Conservation (phyloP, 208 protist genomes). For the Acanthamoeba castellanii region DNA sequence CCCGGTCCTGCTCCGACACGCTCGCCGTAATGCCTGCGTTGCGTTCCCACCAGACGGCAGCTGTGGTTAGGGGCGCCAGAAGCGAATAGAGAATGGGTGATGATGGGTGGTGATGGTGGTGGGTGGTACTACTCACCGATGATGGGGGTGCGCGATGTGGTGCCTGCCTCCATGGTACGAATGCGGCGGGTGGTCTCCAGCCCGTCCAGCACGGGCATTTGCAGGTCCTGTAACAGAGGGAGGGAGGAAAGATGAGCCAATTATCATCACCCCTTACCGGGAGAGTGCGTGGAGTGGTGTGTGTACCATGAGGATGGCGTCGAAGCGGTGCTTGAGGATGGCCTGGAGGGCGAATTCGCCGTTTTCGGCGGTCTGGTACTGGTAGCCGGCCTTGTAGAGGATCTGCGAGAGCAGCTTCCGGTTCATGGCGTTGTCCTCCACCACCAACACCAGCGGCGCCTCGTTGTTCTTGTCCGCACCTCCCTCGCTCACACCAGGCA, state of each 20-base stretch:
- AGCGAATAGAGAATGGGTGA: too few species aligned
- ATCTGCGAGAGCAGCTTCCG: constrained; percentile 54
- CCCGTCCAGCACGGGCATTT: constrained; percentile 43
- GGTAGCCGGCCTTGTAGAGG: constrained; percentile 29
- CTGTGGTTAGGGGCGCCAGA: too few species aligned
- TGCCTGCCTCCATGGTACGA: not conserved
- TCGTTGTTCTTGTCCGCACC: not conserved
- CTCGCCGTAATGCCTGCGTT: constrained; percentile 26
- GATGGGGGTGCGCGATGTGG: constrained; percentile 5
- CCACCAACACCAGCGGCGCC: constrained; percentile 1
- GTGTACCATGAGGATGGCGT: constrained; percentile 41
- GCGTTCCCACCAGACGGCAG: too few species aligned
- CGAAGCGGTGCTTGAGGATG: not conserved
- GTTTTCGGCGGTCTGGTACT: constrained; percentile 37
- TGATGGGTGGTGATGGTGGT: too few species aligned
- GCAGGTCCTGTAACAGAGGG: not conserved
- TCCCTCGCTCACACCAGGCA: not conserved
- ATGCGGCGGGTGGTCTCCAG: constrained; percentile 43
- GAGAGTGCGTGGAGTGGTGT: too few species aligned
- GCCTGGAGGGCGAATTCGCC: constrained; percentile 34
- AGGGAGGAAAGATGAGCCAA: not conserved
- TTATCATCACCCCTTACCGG: not conserved
- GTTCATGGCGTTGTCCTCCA: constrained; percentile 63
- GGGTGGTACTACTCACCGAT: not conserved
- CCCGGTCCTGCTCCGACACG: constrained; percentile 60